Evolutionary conservation across 352 stramenopile genomes (phyloP), one percentile per base, ranked within the genome.

Genomic region (Globisporangium okanoganense): DNA sequence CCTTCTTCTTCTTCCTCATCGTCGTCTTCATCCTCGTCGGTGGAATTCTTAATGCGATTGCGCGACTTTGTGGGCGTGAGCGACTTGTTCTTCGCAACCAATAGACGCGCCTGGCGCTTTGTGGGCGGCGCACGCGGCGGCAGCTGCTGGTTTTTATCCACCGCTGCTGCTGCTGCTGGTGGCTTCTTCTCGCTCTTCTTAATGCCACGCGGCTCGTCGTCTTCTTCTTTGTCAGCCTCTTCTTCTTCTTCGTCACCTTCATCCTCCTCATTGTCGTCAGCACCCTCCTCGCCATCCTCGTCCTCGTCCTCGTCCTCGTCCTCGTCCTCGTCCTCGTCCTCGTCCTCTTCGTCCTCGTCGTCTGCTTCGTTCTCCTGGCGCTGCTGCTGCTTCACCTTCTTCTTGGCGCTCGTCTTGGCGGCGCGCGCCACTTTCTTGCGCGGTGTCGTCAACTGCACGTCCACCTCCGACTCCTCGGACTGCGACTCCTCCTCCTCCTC

Each of bases 321-420:
- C 0, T 71, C 67, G 0, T 69, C 60, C 2, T 69, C 68, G 0
- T 72, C 65, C 0, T 67, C 55, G 1, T 70, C 64, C 12, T 79
- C 64, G 0, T 59, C 53, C 12, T 78, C 56, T 2, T 70, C 65
- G 2, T 71, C 70, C 14, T 76, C 67, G 14, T 77, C 66, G 5
- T 75, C 72, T 6, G 82, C 71, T 8, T 74, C 70, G 4, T 81
- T 70, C 66, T 20, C 76, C 67, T 25, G 45, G 14, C 55, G 41
- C 56, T 50, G 56, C 24, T 58, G 65, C 41, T 60, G 63, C 56
- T 62, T 64, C 33, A 27, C 71, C 69, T 43, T 78, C 71, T 40
- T 76, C 69, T 10, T 66, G 31, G 35, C 60, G 44, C 43, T 65
- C 73, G 36, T 78, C 68, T 62, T 75, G 59, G 55, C 70, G 24